These are phyloP conservation scores for Yamadazyma triangularis DNA, from an alignment of 1,139 yeast genomes.

Conservation along the genomic window DNA sequence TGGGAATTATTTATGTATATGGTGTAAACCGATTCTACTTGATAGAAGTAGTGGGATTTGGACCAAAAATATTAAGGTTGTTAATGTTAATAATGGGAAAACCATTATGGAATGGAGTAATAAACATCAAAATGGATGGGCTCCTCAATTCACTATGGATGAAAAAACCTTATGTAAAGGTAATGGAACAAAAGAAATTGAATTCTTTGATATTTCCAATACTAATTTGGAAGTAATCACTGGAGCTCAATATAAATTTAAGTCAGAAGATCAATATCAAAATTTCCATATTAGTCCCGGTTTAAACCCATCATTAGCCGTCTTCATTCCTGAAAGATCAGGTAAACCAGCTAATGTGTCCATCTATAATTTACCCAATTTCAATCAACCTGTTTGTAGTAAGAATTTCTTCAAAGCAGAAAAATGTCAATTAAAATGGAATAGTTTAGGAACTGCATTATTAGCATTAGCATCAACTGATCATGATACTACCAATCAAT, in stretches of 20 bases:
- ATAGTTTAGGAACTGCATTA: slow-evolving; percentile 87
- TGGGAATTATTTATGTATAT: slow-evolving; percentile 80
- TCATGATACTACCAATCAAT: slow-evolving; percentile 89
- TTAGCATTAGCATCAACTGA: slow-evolving; percentile 93
- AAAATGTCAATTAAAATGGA: slow-evolving; percentile 90
- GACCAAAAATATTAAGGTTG: slow-evolving; percentile 73
- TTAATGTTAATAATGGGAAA: slow-evolving; percentile 47
- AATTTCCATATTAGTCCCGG: slow-evolving; percentile 75
- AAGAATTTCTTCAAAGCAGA: slow-evolving; percentile 96
- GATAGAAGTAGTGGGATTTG: slow-evolving; percentile 62
- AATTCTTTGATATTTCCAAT: slow-evolving; percentile 62
- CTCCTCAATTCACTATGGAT: slow-evolving; percentile 80
- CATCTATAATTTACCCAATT: slow-evolving; percentile 73
- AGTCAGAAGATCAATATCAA: slow-evolving; percentile 54
- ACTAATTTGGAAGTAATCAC: slow-evolving; percentile 32
- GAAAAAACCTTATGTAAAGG: slow-evolving; percentile 67
- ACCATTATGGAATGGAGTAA: slow-evolving; percentile 67
- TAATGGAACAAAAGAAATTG: slow-evolving; percentile 58
- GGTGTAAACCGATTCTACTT: slow-evolving; percentile 80
- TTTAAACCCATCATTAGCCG: slow-evolving; percentile 84
- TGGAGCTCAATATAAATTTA: slow-evolving; percentile 56
- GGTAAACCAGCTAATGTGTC: slow-evolving; percentile 87
- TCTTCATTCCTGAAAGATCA: slow-evolving; percentile 79
- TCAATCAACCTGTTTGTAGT: slow-evolving; percentile 75
- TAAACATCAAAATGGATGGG: slow-evolving; percentile 87